Percentiles rank a stretch among this genome's conserved stretches.
These are phyloP conservation scores for Acmispon strigosus DNA, from an alignment of 306 rosid species.

Conservation along the genomic window DNA sequence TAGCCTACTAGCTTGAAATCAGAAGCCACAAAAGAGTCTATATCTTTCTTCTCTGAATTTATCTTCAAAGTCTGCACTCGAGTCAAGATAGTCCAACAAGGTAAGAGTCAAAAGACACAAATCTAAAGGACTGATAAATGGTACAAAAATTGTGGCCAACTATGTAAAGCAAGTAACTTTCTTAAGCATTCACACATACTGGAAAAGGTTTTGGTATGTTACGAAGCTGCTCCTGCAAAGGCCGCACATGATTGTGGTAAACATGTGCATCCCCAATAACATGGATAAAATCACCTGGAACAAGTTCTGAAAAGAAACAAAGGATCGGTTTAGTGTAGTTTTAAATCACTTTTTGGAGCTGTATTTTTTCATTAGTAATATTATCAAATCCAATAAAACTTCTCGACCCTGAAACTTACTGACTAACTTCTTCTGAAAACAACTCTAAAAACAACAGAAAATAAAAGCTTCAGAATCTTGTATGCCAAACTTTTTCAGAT, in stretches of 20 bases:
- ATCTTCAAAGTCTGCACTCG: constrained; percentile 67
- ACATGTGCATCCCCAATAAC: constrained; percentile 87
- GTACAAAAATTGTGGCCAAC: not conserved
- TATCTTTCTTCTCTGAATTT: constrained; percentile 63
- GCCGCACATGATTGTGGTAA: constrained; percentile 76
- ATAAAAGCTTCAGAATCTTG: too few relatives aligned
- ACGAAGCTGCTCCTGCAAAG: constrained; percentile 85
- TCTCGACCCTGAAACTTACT: not conserved
- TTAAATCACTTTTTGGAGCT: not conserved
- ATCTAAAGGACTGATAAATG: not conserved
- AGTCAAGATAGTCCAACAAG: not conserved
- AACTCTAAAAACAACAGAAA: not conserved
- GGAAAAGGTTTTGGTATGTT: constrained; percentile 88
- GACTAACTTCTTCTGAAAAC: not conserved
- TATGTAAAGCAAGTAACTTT: not conserved
- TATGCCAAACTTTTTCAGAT: too few relatives aligned
- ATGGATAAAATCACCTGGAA: constrained; percentile 84
- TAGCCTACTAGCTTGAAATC: constrained; percentile 75
- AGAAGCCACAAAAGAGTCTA: constrained; percentile 68
- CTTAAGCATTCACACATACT: constrained; percentile 38
- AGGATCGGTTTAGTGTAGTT: not conserved
- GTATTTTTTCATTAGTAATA: not conserved
- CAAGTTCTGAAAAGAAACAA: constrained; percentile 44
- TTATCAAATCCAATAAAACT: not conserved
- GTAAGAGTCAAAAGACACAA: not conserved